Conservation (phyloP, 164 flowering plant genomes). For the Amborella trichopoda region DNA sequence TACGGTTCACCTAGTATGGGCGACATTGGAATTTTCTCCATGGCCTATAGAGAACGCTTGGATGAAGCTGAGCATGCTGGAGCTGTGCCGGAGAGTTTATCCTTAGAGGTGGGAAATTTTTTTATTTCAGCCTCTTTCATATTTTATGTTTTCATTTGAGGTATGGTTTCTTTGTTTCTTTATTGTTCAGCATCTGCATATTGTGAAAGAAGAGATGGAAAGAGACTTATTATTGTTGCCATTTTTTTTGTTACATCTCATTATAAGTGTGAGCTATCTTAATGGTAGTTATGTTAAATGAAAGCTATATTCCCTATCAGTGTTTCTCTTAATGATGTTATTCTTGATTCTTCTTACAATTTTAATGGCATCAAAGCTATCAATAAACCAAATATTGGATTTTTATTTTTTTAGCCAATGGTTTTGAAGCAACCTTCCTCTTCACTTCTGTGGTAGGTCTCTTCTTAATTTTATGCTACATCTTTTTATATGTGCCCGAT, state of each 20-base stretch:
- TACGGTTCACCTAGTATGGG: conserved; percentile 83
- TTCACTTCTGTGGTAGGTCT: too few species aligned
- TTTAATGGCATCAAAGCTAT: background rate
- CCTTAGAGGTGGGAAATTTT: conserved; percentile 59
- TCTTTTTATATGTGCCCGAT: too few species aligned
- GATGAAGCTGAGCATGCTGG: conserved; percentile 64
- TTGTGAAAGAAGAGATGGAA: background rate
- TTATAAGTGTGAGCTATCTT: background rate
- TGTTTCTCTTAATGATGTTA: background rate
- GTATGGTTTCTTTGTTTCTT: background rate
- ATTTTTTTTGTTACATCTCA: background rate
- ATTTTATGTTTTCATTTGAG: background rate
- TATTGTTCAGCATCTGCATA: background rate
- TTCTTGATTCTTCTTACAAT: background rate
- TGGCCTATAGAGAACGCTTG: conserved; percentile 40
- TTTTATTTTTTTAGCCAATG: background rate
- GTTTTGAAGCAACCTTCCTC: too few species aligned
- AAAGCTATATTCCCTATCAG: background rate
- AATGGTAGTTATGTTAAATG: too few species aligned
- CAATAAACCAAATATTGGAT: background rate
- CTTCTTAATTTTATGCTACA: too few species aligned
- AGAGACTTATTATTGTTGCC: background rate
- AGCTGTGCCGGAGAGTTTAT: conserved; percentile 46
- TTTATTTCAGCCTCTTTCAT: background rate
- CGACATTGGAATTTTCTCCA: conserved; percentile 71